Evolutionary conservation across 345 rosid species (phyloP), one percentile per base, ranked within the genome.

Genomic region (Aquilaria sinensis): DNA sequence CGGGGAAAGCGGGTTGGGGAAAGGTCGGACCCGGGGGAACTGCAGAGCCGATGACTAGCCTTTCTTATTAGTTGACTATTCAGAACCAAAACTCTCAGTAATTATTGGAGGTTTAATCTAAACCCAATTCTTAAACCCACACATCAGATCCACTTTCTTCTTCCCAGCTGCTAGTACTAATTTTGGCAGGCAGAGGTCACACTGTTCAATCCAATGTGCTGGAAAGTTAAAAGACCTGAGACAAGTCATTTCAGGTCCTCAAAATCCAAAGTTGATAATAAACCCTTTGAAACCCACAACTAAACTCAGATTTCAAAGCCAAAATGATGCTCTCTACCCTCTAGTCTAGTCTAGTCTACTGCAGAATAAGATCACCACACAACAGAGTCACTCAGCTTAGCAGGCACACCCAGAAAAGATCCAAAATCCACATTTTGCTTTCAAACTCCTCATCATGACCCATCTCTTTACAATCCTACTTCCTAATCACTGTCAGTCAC

Each of bases 391-490:
- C 14, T 23, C 23, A 49, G 43, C 7, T 9, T 37, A 37, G 7
- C 8, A 2, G 8, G 1, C 29, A 47, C 41, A 54, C 23, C 29
- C 10, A 15, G 51, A 15, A 53, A 47, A 59, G 48, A 65, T 31
- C 43, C 78, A 73, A 60, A 64, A 57, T 43, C 15, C 47, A 54
- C 10, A 37, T 37, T 37, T 32, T 52, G 4, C 53, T 72, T 72
- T 63, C 76, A 72, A 63, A 58, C 70, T 51, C 76, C 57, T 63
- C 78, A 81, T 75, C 61, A 80, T 81, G 73, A 69, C 56, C 66
- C 77, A 66, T 81, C 80, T 41, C 74, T 75, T 54, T 68, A 73
- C 66, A 61, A 58, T 47, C 60, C 45, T 62, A 67, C 67, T 31
- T 70, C 57, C 67, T 51, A 68, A 59, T 68, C 58, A 66, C 63